phyloP scores from a whole-genome alignment of 768 basidiomycete species.

The Mycena vitilis region DNA sequence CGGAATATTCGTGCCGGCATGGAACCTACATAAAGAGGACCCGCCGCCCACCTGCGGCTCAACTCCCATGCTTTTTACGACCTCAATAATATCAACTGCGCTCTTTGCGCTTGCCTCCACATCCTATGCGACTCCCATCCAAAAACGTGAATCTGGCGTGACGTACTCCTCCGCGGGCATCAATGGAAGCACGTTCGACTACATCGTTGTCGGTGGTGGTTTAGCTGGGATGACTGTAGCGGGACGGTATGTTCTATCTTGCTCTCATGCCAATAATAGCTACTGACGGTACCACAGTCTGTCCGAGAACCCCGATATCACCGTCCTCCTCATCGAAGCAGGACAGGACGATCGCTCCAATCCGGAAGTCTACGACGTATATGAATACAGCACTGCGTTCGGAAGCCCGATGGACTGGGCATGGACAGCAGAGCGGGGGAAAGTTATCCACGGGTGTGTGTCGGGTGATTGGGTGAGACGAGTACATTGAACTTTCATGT shows the following conservation, averaged over 20 bases:
- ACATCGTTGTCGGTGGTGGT: slow-evolving; percentile 60
- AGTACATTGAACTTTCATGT: neutral
- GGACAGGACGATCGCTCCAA: slow-evolving; percentile 60
- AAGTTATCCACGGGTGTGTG: slow-evolving; percentile 52
- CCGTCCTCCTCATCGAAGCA: slow-evolving; percentile 64
- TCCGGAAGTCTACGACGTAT: slow-evolving; percentile 58
- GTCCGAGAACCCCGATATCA: slow-evolving; percentile 54
- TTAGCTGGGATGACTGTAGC: slow-evolving; percentile 63
- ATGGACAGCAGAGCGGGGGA: slow-evolving; percentile 57
- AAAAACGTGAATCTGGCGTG: slow-evolving; percentile 39
- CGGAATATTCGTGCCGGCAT: no score
- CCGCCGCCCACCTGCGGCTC: no score
- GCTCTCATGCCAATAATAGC: no score
- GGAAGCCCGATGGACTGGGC: slow-evolving; percentile 50
- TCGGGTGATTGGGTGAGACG: no score
- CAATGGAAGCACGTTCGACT: slow-evolving; percentile 54
- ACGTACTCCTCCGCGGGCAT: slow-evolving; percentile 46
- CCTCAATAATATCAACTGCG: no score
- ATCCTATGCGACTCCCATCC: no score
- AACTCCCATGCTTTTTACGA: no score
- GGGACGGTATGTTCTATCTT: slow-evolving; percentile 29
- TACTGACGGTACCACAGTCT: slow-evolving; percentile 41
- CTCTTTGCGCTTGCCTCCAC: no score
- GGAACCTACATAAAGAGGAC: no score
- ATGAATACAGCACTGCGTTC: slow-evolving; percentile 56